Conservation (phyloP, 768 basidiomycete species). For the Mycena sanguinolenta region DNA sequence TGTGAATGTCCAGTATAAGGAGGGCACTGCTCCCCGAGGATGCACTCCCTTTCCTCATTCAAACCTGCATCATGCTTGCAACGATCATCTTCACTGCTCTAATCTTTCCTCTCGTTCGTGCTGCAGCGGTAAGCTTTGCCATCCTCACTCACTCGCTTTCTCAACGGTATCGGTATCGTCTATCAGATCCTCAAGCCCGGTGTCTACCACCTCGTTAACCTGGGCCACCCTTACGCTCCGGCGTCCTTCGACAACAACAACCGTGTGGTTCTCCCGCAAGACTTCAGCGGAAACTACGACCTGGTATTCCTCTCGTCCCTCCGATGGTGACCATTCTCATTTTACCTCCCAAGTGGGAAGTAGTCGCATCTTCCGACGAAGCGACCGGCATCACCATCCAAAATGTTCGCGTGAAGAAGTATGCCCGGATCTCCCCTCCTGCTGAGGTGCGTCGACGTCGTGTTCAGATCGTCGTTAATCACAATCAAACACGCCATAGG, state of each 20-base stretch:
- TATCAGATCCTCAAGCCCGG: conserved; percentile 28
- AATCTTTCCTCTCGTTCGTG: conserved; percentile 15
- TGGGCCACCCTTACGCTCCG: conserved; percentile 29
- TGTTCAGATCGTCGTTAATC: not conserved
- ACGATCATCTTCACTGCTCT: conserved; percentile 10
- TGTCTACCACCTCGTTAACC: conserved; percentile 30
- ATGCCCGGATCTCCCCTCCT: conserved; percentile 28
- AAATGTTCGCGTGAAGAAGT: conserved; percentile 31
- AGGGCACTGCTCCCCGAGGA: not conserved
- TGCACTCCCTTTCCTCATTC: not conserved
- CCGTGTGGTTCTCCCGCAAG: conserved; percentile 25
- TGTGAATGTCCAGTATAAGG: conserved; percentile 16
- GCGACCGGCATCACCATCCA: conserved; percentile 23
- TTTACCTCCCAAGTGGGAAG: conserved; percentile 23
- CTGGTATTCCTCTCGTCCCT: conserved; percentile 1
- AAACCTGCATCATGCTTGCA: conserved; percentile 16
- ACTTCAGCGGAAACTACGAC: conserved; percentile 30
- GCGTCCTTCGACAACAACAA: conserved; percentile 28
- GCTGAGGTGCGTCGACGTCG: conserved; percentile 21
- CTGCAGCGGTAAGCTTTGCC: conserved; percentile 17
- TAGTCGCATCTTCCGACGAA: conserved; percentile 10
- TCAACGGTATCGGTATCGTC: too few relatives aligned
- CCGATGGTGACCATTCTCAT: not conserved
- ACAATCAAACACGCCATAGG: conserved; percentile 11
- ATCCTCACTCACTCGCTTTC: not conserved